phyloP scores from a whole-genome alignment of 768 basidiomycete species.

The Fomitopsis serialis region DNA sequence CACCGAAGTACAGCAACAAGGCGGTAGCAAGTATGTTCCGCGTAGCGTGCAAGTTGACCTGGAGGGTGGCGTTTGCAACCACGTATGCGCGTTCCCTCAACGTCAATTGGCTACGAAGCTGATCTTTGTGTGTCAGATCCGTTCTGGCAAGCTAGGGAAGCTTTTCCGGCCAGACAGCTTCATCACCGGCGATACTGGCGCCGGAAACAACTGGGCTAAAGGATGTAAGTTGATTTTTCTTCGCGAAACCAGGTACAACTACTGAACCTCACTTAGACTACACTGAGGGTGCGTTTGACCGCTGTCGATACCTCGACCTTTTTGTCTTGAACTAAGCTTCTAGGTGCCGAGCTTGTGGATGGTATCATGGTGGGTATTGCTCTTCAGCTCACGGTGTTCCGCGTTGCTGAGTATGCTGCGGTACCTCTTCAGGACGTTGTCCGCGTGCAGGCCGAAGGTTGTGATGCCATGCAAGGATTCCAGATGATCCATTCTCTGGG shows the following conservation, averaged over 20 bases:
- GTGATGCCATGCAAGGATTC: constrained; percentile 88
- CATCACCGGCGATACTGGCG: constrained; percentile 53
- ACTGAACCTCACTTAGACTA: no score
- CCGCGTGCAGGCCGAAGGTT: constrained; percentile 72
- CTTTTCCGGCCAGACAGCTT: constrained; percentile 90
- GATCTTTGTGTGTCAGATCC: constrained; percentile 42
- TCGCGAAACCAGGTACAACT: no score
- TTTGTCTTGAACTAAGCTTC: background rate
- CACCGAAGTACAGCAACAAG: constrained; percentile 50
- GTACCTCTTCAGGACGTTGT: constrained; percentile 53
- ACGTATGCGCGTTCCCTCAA: constrained; percentile 30
- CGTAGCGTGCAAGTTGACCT: constrained; percentile 88
- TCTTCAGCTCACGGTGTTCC: background rate
- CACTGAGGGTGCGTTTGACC: constrained; percentile 61
- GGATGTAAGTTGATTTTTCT: constrained; percentile 81
- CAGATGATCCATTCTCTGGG: constrained; percentile 87
- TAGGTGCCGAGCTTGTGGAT: constrained; percentile 92
- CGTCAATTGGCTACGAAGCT: background rate
- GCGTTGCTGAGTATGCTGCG: background rate
- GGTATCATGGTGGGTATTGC: constrained; percentile 51
- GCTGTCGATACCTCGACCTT: no score
- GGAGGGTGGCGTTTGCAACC: constrained; percentile 81
- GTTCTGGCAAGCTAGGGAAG: constrained; percentile 60
- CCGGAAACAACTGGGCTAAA: constrained; percentile 96
- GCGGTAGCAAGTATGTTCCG: constrained; percentile 75